phyloP scores from a whole-genome alignment of 2,329 filamentous ascomycete genomes.

The Colletotrichum tamarilloi region DNA sequence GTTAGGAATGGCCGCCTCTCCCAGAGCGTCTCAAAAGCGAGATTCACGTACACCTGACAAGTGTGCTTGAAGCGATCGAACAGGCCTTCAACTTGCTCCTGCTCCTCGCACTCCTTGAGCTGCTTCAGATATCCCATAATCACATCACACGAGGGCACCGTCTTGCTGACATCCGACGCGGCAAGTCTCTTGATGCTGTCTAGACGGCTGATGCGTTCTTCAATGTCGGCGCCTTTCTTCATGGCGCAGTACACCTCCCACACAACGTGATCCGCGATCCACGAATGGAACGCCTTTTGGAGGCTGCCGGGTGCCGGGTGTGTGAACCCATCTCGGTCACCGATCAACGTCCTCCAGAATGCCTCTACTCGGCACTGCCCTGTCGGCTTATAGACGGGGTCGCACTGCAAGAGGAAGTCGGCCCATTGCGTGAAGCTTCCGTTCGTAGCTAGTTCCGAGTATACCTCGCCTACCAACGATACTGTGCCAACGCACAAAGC shows the following conservation, averaged over 20 bases:
- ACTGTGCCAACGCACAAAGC: constrained; percentile 14
- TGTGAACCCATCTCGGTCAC: constrained; percentile 36
- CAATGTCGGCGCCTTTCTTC: constrained; percentile 5
- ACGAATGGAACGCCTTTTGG: constrained; percentile 20
- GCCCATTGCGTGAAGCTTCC: constrained; percentile 32
- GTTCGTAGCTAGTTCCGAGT: constrained; percentile 22
- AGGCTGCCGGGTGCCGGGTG: constrained; percentile 10
- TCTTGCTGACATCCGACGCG: constrained; percentile 12
- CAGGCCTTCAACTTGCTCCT: not conserved
- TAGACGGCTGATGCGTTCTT: not conserved
- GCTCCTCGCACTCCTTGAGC: not conserved
- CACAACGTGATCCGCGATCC: constrained; percentile 20
- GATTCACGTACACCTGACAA: constrained; percentile 25
- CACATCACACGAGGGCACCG: not conserved
- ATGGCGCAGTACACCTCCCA: constrained; percentile 20
- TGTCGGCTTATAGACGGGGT: constrained; percentile 36
- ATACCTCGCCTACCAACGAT: constrained; percentile 8
- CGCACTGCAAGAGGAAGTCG: constrained; percentile 36
- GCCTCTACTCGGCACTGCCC: constrained; percentile 41
- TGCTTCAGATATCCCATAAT: constrained; percentile 12
- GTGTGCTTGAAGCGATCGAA: constrained; percentile 14
- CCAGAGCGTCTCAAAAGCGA: constrained; percentile 26
- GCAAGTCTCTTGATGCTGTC: constrained; percentile 16
- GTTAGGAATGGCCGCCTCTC: constrained; percentile 19
- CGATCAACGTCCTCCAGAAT: constrained; percentile 42